Conservation (phyloP, 768 basidiomycete species). For the Calocybe indica region DNA sequence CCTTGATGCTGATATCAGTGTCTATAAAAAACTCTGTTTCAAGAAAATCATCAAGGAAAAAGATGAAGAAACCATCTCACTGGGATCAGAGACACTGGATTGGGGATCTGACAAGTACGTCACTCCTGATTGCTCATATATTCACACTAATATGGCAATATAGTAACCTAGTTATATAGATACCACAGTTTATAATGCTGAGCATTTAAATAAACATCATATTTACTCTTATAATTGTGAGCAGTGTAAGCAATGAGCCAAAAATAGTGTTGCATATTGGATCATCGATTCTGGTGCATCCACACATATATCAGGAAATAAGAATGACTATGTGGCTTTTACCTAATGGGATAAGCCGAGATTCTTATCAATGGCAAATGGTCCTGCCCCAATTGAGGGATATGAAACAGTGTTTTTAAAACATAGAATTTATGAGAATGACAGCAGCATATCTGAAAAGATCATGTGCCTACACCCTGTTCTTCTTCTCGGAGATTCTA, state of each 20-base stretch:
- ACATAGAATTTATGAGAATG: background rate
- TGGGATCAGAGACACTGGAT: no score
- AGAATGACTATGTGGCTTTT: background rate
- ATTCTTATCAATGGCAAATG: background rate
- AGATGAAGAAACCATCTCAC: no score
- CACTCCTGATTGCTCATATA: no score
- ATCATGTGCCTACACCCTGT: background rate
- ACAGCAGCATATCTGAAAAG: background rate
- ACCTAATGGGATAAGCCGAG: background rate
- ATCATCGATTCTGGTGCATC: slow-evolving; percentile 1
- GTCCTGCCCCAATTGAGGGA: background rate
- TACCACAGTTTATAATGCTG: no score
- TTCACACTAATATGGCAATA: no score
- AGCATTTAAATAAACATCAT: no score
- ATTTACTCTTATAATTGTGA: background rate
- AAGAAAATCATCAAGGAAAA: no score
- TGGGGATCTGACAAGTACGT: no score
- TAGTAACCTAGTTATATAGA: no score
- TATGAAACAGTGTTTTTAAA: background rate
- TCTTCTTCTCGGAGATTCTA: background rate
- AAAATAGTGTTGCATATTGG: background rate
- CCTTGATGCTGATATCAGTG: no score
- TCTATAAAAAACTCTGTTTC: no score
- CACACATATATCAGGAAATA: background rate
- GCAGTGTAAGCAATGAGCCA: background rate